phyloP scores from a whole-genome alignment of 805 yeast species.

The Saccharomyces cerevisiae region DNA sequence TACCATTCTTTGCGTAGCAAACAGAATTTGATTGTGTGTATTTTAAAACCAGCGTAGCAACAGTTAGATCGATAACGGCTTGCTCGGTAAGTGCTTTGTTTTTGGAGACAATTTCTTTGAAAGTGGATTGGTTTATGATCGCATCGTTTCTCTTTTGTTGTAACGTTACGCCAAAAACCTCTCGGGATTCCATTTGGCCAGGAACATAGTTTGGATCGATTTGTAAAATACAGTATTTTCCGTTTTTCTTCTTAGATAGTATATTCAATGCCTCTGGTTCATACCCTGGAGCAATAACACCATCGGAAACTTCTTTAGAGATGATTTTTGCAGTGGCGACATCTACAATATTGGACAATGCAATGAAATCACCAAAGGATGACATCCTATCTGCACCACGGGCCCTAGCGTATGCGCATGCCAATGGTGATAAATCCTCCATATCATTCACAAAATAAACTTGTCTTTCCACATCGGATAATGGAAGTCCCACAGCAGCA shows the following conservation, averaged over 20 bases:
- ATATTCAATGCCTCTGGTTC: slow-evolving; percentile 86
- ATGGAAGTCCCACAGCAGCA: slow-evolving; percentile 93
- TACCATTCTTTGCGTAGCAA: slow-evolving; percentile 96
- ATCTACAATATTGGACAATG: slow-evolving; percentile 93
- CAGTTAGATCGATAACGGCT: slow-evolving; percentile 87
- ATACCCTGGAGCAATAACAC: slow-evolving; percentile 97
- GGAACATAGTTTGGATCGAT: slow-evolving; percentile 93
- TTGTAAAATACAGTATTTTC: slow-evolving; percentile 93
- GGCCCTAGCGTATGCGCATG: slow-evolving; percentile 97
- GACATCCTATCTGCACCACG: slow-evolving; percentile 99
- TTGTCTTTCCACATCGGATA: slow-evolving; percentile 84
- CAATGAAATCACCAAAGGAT: slow-evolving; percentile 96
- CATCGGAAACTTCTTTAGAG: slow-evolving; percentile 95
- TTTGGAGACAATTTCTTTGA: slow-evolving; percentile 83
- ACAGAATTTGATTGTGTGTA: slow-evolving; percentile 98
- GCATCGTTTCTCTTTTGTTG: slow-evolving; percentile 98
- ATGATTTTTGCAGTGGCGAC: slow-evolving; percentile 93
- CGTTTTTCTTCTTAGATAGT: slow-evolving; percentile 87
- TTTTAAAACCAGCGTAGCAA: slow-evolving; percentile 94
- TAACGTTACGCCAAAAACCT: slow-evolving; percentile 89
- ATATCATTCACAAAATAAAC: slow-evolving; percentile 91
- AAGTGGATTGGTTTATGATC: slow-evolving; percentile 79
- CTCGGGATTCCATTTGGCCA: slow-evolving; percentile 74
- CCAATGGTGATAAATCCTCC: slow-evolving; percentile 91
- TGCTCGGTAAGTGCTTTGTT: slow-evolving; percentile 85